phyloP scores from a whole-genome alignment of 2,329 filamentous ascomycete species.

The Daldinia sp. region DNA sequence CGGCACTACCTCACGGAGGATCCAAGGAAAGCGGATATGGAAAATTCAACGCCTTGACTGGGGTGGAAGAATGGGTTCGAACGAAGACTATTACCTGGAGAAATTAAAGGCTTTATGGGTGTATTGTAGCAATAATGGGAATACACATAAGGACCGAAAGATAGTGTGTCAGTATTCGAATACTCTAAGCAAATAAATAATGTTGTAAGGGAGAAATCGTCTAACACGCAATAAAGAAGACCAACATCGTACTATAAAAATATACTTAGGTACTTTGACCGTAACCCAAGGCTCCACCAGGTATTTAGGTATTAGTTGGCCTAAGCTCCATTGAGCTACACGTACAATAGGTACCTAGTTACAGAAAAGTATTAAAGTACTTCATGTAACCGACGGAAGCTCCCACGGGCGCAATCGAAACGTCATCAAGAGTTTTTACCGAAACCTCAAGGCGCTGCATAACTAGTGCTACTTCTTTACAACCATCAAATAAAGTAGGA shows the following conservation, averaged over 20 bases:
- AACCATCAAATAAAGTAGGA: neutral
- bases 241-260: neutral
- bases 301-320: neutral
- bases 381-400: constrained; percentile 8
- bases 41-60: constrained; percentile 48
- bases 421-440: constrained; percentile 33
- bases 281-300: too few species aligned
- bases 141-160: neutral
- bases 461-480: neutral
- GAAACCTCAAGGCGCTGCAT: neutral
- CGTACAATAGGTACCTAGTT: neutral
- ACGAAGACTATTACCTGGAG: constrained; percentile 48
- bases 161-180: neutral
- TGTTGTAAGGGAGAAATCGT: neutral
- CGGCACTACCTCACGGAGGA: constrained; percentile 53
- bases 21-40: constrained; percentile 54
- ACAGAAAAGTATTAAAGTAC: constrained; percentile 5
- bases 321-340: neutral
- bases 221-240: neutral
- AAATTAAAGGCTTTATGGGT: constrained; percentile 22
- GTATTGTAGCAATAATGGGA: neutral
- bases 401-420: constrained; percentile 24
- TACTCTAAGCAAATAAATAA: neutral
- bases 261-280: neutral
- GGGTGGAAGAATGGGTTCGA: constrained; percentile 46